A percentile compares a stretch with the other conserved stretches of the same genome.
phyloP scores from a whole-genome alignment of 768 basidiomycete genomes.

The Lyophyllum atratum region DNA sequence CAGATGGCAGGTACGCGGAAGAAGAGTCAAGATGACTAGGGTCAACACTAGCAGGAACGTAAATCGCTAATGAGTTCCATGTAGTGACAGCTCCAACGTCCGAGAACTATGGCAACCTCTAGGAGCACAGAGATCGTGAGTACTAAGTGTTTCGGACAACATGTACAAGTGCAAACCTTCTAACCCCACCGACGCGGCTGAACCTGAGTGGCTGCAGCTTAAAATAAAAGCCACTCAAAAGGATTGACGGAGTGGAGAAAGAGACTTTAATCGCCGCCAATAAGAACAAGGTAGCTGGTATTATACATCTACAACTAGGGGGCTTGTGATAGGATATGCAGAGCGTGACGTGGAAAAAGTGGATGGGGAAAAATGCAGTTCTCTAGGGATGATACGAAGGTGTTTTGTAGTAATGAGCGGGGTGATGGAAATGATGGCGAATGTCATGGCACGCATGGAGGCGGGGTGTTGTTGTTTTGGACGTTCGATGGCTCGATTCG shows the following conservation, averaged over 20 bases:
- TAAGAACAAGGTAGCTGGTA: conserved; percentile 15
- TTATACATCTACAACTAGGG: conserved; percentile 24
- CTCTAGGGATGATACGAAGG: conserved; percentile 15
- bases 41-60: neutral
- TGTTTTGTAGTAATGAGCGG: conserved; percentile 13
- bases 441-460: conserved; percentile 7
- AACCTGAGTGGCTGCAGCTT: neutral
- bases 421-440: conserved; percentile 9
- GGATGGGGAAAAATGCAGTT: conserved; percentile 7
- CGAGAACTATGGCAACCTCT: neutral
- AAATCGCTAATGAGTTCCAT: neutral
- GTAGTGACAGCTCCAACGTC: neutral
- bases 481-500: conserved; percentile 10
- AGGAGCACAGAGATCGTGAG: neutral
- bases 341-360: conserved; percentile 4
- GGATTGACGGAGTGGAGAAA: conserved; percentile 2
- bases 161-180: neutral
- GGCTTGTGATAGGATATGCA: conserved; percentile 17
- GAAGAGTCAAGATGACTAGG: neutral
- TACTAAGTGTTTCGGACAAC: neutral
- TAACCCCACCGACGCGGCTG: neutral
- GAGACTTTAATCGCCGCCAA: conserved; percentile 1
- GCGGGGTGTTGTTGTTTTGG: conserved; percentile 9
- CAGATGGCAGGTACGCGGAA: neutral
- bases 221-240: neutral